Conservation (phyloP, 202 grass and related monocot genomes). For the Schoenoplectus tabernaemontani region DNA sequence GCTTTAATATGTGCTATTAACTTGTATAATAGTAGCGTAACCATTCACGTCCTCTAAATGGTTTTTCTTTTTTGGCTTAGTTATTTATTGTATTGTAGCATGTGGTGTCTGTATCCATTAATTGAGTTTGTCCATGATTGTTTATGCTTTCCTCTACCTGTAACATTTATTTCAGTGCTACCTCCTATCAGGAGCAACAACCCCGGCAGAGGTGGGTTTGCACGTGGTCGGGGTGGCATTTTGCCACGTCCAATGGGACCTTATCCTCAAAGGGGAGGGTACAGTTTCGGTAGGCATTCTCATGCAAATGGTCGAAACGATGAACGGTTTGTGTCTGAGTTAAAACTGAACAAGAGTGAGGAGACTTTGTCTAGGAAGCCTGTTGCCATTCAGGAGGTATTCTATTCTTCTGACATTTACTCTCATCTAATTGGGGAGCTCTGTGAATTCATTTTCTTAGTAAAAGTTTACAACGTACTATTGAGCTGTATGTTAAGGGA, state of each 20-base stretch:
- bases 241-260: slow-evolving; percentile 70
- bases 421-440: slow-evolving; percentile 1
- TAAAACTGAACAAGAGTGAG: slow-evolving; percentile 98
- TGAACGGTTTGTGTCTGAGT: slow-evolving; percentile 93
- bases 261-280: slow-evolving; percentile 58
- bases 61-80: neutral
- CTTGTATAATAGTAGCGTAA: neutral
- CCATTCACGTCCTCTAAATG: neutral
- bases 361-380: slow-evolving; percentile 93
- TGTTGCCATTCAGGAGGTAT: slow-evolving; percentile 89
- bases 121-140: neutral
- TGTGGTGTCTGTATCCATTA: neutral
- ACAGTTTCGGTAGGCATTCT: slow-evolving; percentile 51
- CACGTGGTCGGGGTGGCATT: slow-evolving; percentile 71
- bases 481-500: neutral
- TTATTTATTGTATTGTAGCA: neutral
- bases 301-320: slow-evolving; percentile 60
- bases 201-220: slow-evolving; percentile 53
- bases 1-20: neutral
- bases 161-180: slow-evolving; percentile 44
- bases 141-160: neutral
- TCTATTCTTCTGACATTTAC: neutral
- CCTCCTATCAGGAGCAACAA: slow-evolving; percentile 54
- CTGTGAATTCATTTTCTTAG: neutral
- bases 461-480: neutral